A percentile compares a stretch with the other conserved stretches of the same genome.
These are phyloP conservation scores for Termitomyces sp. DNA, from an alignment of 768 basidiomycete species.

Conservation along the genomic window DNA sequence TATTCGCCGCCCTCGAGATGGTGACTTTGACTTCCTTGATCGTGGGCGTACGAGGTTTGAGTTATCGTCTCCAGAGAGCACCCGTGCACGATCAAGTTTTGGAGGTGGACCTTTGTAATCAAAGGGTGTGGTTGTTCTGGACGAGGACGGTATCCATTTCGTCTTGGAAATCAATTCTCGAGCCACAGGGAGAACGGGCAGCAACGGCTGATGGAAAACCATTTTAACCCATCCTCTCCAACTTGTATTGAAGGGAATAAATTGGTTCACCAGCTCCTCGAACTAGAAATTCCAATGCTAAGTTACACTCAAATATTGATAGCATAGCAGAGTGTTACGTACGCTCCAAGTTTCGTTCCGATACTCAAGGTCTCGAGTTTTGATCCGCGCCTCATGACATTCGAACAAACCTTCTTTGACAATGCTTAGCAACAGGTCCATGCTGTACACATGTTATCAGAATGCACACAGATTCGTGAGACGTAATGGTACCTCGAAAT, in stretches of 20 bases:
- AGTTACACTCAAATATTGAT: not conserved
- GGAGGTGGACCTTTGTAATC: slow-evolving; percentile 26
- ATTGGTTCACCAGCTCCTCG: slow-evolving; percentile 75
- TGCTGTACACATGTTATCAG: slow-evolving; percentile 29
- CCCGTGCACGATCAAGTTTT: slow-evolving; percentile 24
- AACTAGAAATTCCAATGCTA: slow-evolving; percentile 41
- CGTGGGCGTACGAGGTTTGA: slow-evolving; percentile 8
- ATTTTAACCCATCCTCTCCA: slow-evolving; percentile 85
- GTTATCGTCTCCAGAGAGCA: slow-evolving; percentile 14
- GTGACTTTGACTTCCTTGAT: slow-evolving; percentile 14
- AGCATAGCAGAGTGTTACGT: slow-evolving; percentile 25
- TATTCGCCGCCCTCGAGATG: slow-evolving; percentile 22
- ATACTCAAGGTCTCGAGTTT: slow-evolving; percentile 77
- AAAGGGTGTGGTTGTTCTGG: slow-evolving; percentile 30
- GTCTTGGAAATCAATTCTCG: slow-evolving; percentile 77
- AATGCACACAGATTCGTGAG: not conserved
- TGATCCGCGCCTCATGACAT: slow-evolving; percentile 73
- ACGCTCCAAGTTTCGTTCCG: slow-evolving; percentile 83
- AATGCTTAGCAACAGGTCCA: slow-evolving; percentile 72
- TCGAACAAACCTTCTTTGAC: slow-evolving; percentile 84
- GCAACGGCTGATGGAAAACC: slow-evolving; percentile 75
- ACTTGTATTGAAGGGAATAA: slow-evolving; percentile 72
- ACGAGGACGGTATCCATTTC: slow-evolving; percentile 53
- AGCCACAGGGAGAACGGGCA: slow-evolving; percentile 76
- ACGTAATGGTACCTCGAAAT: slow-evolving; percentile 55